Percentiles rank a stretch among this genome's conserved stretches.
These are phyloP conservation scores for Xerocomus amazonicus DNA, from an alignment of 1,284 basidiomycete species.

Conservation along the genomic window DNA sequence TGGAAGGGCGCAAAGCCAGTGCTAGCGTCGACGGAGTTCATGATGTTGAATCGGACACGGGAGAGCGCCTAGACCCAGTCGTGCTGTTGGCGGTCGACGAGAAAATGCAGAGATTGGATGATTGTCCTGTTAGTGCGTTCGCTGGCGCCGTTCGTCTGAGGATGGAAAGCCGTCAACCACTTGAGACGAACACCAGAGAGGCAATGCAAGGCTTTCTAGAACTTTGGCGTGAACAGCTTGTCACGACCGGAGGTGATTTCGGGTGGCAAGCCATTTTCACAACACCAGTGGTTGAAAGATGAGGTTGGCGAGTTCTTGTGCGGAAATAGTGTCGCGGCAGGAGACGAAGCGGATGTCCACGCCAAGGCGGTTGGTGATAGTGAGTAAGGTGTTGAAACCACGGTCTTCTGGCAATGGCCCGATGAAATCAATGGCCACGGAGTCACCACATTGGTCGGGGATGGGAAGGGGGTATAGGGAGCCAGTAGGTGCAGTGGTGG, in stretches of 20 bases:
- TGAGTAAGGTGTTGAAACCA: neutral
- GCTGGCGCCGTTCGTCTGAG: neutral
- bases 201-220: neutral
- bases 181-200: neutral
- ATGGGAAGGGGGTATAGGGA: slow-evolving; percentile 35
- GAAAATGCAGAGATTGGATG: neutral
- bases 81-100: neutral
- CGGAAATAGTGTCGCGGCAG: neutral
- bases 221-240: neutral
- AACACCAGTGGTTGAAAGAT: slow-evolving; percentile 1
- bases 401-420: slow-evolving; percentile 1
- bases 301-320: neutral
- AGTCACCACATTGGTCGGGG: slow-evolving; percentile 24
- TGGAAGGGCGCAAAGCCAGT: neutral
- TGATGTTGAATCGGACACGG: neutral
- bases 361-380: neutral
- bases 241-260: neutral
- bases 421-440: slow-evolving; percentile 35
- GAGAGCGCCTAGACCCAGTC: neutral
- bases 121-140: neutral
- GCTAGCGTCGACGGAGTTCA: neutral
- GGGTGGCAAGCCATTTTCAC: neutral
- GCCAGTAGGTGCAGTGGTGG: slow-evolving; percentile 7
- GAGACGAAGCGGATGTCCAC: neutral
- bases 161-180: neutral